phyloP scores from a whole-genome alignment of 2,329 filamentous ascomycete genomes.

The Aquanectria penicillioides region DNA sequence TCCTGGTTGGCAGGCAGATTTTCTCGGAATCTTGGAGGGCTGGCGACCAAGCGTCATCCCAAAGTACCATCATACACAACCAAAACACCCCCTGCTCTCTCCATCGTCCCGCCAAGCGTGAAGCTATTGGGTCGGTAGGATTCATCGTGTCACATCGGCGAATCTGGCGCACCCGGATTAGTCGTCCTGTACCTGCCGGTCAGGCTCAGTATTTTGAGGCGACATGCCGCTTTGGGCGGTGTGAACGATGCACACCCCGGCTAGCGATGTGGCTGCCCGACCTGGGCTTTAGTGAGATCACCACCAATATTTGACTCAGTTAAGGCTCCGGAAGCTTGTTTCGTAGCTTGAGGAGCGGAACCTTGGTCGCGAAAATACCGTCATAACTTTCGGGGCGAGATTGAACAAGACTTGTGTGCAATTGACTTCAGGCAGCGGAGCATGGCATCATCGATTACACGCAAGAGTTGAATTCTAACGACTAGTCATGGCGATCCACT shows the following conservation, averaged over 20 bases:
- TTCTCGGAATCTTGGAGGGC: constrained; percentile 23
- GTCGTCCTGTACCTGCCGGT: constrained; percentile 28
- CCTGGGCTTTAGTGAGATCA: constrained; percentile 21
- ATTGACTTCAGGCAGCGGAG: no score
- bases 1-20: constrained; percentile 7
- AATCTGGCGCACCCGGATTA: constrained; percentile 26
- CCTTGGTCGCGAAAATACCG: no score
- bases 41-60: constrained; percentile 16
- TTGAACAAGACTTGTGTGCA: no score
- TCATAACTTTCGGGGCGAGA: no score
- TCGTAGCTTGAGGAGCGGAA: no score
- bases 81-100: constrained; percentile 17
- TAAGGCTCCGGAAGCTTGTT: constrained; percentile 28
- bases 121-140: constrained; percentile 22
- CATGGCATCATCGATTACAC: no score
- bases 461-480: no score
- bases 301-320: constrained; percentile 29
- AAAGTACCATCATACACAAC: constrained; percentile 6
- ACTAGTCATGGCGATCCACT: background rate
- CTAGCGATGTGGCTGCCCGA: constrained; percentile 18
- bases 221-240: constrained; percentile 33
- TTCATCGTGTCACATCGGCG: constrained; percentile 23
- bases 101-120: constrained; percentile 13
- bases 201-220: constrained; percentile 27
- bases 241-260: constrained; percentile 29